Evolutionary conservation across 352 stramenopile species (phyloP), one percentile per base, ranked within the genome.

Genomic region (Albugo laibachii): DNA sequence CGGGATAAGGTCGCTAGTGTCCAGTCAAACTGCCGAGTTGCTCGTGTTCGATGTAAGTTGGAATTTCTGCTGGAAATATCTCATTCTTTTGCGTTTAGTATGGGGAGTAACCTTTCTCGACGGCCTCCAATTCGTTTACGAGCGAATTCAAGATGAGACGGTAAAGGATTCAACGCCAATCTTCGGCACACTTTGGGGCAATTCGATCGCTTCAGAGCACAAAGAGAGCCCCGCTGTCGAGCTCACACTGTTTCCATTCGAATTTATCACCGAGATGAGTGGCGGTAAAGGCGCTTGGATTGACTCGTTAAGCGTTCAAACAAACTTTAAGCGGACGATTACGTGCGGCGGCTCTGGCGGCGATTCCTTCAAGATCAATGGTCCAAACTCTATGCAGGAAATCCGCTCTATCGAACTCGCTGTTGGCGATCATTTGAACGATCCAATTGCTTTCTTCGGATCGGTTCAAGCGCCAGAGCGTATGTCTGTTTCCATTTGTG

Each of bases 271-370:
- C 1, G 43, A 51, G 34, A 47, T 87, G 12, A 57, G 57, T 44
- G 77, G 77, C 13, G 65, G 69, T 1, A 84, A 82, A 27, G 77
- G 77, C 6, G 74, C 72, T 41, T 91, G 77, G 77, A 85, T 56
- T 2, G 77, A 91, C 41, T 60, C 49, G 15, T 45, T 91, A n/a
- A 50, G 49, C 1, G 31, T 91, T 11, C 48, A 61, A 20, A 91
- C 77, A 31, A 91, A 65, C 48, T 83, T 83, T 54, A 71, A 64
- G 1, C 77, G 74, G 5, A 49, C 50, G 0, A 15, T 83, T 5
- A 57, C 44, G 0, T 84, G 66, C 31, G 77, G 77, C 21, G 74
- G 77, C 3, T 69, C 53, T 27, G 77, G 74, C 11, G 77, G 77
- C 3, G 61, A 58, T 1, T 59, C 66, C 2, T 91, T 91, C 53